A percentile compares a stretch with the other conserved stretches of the same genome.
phyloP scores from a whole-genome alignment of 2,329 filamentous ascomycete genomes.

The Colletotrichum higginsianum region DNA sequence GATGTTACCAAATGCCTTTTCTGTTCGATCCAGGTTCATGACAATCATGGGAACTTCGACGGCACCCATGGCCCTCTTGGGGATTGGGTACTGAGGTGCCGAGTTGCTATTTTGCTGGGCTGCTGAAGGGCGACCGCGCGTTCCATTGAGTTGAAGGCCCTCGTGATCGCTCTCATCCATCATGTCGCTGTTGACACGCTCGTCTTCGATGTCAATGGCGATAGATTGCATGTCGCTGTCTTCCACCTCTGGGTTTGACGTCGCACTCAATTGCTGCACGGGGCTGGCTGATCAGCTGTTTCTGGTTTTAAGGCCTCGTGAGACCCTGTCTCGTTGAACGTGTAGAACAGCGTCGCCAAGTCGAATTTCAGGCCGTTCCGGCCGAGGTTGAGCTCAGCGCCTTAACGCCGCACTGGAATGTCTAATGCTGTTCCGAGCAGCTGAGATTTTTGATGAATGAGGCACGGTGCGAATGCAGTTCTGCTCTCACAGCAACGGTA shows the following conservation, averaged over 20 bases:
- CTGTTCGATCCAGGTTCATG: conserved; percentile 59
- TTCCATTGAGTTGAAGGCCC: not conserved
- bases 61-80: conserved; percentile 54
- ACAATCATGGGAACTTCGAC: conserved; percentile 62
- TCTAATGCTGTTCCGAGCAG: conserved; percentile 25
- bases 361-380: not conserved
- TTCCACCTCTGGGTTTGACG: not conserved
- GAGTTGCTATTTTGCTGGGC: conserved; percentile 16
- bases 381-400: not conserved
- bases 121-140: not conserved
- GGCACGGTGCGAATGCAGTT: conserved; percentile 34
- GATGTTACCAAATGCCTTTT: conserved; percentile 59
- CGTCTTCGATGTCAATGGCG: conserved; percentile 34
- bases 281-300: conserved; percentile 5
- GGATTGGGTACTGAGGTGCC: conserved; percentile 51
- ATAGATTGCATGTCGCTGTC: conserved; percentile 8
- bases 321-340: not conserved
- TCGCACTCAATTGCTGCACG: conserved; percentile 6
- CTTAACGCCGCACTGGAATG: conserved; percentile 30
- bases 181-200: conserved; percentile 8
- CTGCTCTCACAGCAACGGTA: not conserved
- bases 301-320: conserved; percentile 1
- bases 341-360: not conserved
- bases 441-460: conserved; percentile 22
- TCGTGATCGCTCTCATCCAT: conserved; percentile 3